Percentiles rank a stretch among this genome's conserved stretches.
Evolutionary conservation across 768 basidiomycete species (phyloP).

Genomic region (Lentinus tigrinus): DNA sequence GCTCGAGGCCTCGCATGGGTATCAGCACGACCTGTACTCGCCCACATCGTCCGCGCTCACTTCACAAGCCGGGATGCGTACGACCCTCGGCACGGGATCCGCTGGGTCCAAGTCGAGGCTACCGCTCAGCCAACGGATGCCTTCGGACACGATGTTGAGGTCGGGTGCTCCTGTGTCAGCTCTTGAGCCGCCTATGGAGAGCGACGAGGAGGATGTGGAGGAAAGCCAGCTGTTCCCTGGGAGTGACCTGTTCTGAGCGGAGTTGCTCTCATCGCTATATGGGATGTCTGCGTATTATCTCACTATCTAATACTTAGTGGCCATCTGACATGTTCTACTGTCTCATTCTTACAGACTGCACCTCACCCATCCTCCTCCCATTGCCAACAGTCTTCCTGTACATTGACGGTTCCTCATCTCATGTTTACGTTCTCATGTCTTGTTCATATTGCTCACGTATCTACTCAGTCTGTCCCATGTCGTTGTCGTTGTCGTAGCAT

Average conservation of each 20-base stretch:
- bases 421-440: background rate
- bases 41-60: constrained; percentile 19
- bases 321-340: background rate
- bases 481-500: constrained; percentile 7
- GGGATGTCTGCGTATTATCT: constrained; percentile 1
- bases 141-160: constrained; percentile 3
- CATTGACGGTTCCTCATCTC: background rate
- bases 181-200: constrained; percentile 23
- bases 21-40: constrained; percentile 21
- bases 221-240: constrained; percentile 43
- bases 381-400: background rate
- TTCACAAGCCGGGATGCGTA: constrained; percentile 17
- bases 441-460: background rate
- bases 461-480: constrained; percentile 1
- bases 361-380: background rate
- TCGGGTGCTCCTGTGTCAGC: background rate
- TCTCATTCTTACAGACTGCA: background rate
- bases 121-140: constrained; percentile 18
- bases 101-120: constrained; percentile 8
- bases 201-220: constrained; percentile 27
- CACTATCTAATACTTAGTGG: constrained; percentile 5
- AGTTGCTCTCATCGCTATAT: no score
- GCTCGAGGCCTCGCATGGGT: background rate
- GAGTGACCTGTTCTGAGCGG: constrained; percentile 39
- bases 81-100: constrained; percentile 10